A percentile compares a stretch with the other conserved stretches of the same genome.
Conservation (phyloP, 2,329 filamentous ascomycete genomes). For the Albifimbria verrucaria region DNA sequence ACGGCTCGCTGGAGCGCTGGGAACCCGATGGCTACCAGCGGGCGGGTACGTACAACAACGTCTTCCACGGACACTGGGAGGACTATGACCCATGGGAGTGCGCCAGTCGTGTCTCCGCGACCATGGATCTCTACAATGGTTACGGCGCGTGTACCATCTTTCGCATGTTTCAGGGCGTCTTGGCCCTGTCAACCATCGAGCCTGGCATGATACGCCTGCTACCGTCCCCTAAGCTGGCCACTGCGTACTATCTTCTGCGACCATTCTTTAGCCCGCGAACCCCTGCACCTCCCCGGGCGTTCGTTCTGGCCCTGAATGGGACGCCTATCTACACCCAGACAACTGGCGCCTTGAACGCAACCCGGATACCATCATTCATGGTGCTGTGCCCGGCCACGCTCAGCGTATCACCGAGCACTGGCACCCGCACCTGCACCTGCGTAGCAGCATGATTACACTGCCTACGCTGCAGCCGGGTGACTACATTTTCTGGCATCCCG, state of each 20-base stretch:
- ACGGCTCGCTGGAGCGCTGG: constrained; percentile 70
- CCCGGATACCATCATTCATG: constrained; percentile 54
- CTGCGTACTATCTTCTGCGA: constrained; percentile 70
- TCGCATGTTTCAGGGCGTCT: constrained; percentile 56
- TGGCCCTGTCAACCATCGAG: constrained; percentile 52
- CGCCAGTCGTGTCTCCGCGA: constrained; percentile 48
- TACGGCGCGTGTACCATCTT: constrained; percentile 56
- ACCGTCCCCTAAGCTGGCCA: constrained; percentile 71
- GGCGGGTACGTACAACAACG: constrained; percentile 50
- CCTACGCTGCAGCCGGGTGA: constrained; percentile 53
- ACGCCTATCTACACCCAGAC: constrained; percentile 44
- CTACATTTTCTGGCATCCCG: constrained; percentile 58
- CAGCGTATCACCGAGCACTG: constrained; percentile 56
- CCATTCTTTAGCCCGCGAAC: constrained; percentile 50
- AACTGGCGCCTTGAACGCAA: constrained; percentile 45
- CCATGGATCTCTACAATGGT: constrained; percentile 55
- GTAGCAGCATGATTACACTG: constrained; percentile 51
- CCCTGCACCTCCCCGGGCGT: constrained; percentile 31
- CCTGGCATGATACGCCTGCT: constrained; percentile 69
- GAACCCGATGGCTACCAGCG: constrained; percentile 65
- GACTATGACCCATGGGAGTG: constrained; percentile 55
- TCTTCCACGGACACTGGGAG: constrained; percentile 54
- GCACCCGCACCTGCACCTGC: constrained; percentile 54
- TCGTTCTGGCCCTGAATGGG: constrained; percentile 42
- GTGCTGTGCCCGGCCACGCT: constrained; percentile 55